phyloP scores from a whole-genome alignment of 352 stramenopile species.

The Phytophthora melonis region DNA sequence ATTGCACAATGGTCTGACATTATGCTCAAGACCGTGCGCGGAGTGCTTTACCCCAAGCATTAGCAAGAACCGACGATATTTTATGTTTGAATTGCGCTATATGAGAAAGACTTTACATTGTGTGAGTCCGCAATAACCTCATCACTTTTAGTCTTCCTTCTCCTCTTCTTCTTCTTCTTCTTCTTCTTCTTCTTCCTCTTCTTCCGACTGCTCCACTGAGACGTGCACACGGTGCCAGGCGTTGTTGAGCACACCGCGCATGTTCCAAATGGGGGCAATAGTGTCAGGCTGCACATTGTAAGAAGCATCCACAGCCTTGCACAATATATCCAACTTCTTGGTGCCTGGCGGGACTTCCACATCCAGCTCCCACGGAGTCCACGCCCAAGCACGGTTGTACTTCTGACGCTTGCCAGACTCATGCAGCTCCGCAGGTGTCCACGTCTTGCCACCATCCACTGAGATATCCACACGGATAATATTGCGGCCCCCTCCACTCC shows the following conservation, averaged over 20 bases:
- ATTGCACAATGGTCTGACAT: conserved; percentile 28
- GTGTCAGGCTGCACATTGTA: conserved; percentile 98
- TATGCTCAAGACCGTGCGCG: conserved; percentile 34
- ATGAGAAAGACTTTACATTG: background rate
- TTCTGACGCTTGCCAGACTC: conserved; percentile 87
- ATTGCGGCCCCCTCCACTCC: conserved; percentile 94
- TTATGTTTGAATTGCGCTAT: no score
- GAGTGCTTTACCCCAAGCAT: conserved; percentile 22
- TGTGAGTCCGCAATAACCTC: background rate
- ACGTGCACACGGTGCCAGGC: conserved; percentile 94
- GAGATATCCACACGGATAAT: conserved; percentile 98
- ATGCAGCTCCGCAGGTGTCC: conserved; percentile 89
- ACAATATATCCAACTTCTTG: conserved; percentile 90
- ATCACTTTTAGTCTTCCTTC: background rate
- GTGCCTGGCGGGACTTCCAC: conserved; percentile 88
- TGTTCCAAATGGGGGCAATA: conserved; percentile 97
- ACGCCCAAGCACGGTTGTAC: conserved; percentile 94
- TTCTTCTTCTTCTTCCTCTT: conserved; percentile 53
- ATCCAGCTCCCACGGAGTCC: conserved; percentile 96
- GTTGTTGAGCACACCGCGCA: conserved; percentile 98
- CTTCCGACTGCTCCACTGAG: conserved; percentile 57
- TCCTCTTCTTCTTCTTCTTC: conserved; percentile 32
- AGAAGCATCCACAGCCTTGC: conserved; percentile 94
- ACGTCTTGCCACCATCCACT: conserved; percentile 94
- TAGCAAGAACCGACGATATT: background rate